phyloP scores from a whole-genome alignment of 495 filamentous ascomycete species.

The Hypoxylon subgilvum region DNA sequence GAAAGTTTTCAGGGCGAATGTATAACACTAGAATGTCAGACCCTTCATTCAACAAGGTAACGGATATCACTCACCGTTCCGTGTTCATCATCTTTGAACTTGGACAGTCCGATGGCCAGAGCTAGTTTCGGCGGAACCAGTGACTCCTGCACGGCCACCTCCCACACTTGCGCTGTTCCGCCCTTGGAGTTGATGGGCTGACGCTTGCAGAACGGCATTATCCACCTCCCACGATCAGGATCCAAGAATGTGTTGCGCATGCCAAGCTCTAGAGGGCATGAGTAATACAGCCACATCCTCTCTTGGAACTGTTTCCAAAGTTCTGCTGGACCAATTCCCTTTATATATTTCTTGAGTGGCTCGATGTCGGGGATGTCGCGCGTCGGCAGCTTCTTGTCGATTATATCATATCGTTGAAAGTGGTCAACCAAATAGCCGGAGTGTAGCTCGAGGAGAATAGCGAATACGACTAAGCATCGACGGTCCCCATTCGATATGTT shows the following conservation, averaged over 20 bases:
- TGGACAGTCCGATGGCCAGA: background rate
- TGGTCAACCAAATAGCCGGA: constrained; percentile 38
- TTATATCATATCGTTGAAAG: constrained; percentile 29
- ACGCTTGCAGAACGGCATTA: constrained; percentile 43
- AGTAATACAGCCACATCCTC: constrained; percentile 33
- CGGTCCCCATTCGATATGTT: background rate
- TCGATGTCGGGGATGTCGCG: background rate
- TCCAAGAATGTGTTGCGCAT: constrained; percentile 12
- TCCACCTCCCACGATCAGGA: constrained; percentile 14
- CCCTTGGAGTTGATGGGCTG: constrained; percentile 37
- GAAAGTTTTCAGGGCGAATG: constrained; percentile 48
- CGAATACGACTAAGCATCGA: constrained; percentile 39
- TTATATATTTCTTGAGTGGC: too few species aligned
- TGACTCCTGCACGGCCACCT: constrained; percentile 42
- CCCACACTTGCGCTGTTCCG: constrained; percentile 44
- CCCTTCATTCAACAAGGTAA: background rate
- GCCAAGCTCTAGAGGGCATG: background rate
- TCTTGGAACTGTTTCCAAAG: constrained; percentile 39
- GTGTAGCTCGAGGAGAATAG: constrained; percentile 42
- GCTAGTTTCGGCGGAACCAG: constrained; percentile 33
- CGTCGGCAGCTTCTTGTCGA: constrained; percentile 16
- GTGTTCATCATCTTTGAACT: constrained; percentile 18
- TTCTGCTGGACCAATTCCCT: too few species aligned
- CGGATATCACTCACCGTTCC: constrained; percentile 4
- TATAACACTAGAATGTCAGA: constrained; percentile 40